A percentile compares a stretch with the other conserved stretches of the same genome.
Evolutionary conservation across 1,284 basidiomycete species (phyloP).

Genomic region (Ustilago lituana): DNA sequence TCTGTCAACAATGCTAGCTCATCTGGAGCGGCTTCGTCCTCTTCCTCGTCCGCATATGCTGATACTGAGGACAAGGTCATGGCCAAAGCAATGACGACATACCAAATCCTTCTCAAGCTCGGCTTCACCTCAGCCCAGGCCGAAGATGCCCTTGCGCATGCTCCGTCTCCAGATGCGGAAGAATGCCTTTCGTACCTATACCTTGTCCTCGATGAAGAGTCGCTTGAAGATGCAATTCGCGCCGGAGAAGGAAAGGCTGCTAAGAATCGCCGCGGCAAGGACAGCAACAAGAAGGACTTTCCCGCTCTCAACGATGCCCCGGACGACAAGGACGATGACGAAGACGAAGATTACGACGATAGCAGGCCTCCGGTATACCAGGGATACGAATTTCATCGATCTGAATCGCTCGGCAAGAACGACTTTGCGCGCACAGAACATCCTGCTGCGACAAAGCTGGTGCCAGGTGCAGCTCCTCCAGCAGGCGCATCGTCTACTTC

Average conservation of each 20-base stretch:
- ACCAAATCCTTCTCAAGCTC: slow-evolving; percentile 83
- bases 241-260: slow-evolving; percentile 66
- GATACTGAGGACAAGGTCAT: slow-evolving; percentile 72
- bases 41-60: slow-evolving; percentile 21
- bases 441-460: slow-evolving; percentile 1
- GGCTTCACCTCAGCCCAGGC: slow-evolving; percentile 80
- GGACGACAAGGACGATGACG: slow-evolving; percentile 23
- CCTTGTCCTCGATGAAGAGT: slow-evolving; percentile 70
- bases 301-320: slow-evolving; percentile 22
- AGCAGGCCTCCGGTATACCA: slow-evolving; percentile 46
- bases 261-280: slow-evolving; percentile 48
- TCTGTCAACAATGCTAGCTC: slow-evolving; percentile 12
- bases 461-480: slow-evolving; percentile 24
- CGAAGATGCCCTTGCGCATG: slow-evolving; percentile 75
- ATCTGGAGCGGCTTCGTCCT: slow-evolving; percentile 9
- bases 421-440: slow-evolving; percentile 31
- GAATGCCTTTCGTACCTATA: slow-evolving; percentile 76
- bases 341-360: slow-evolving; percentile 51
- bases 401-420: slow-evolving; percentile 31
- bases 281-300: slow-evolving; percentile 14
- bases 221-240: slow-evolving; percentile 72
- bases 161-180: slow-evolving; percentile 79
- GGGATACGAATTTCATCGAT: slow-evolving; percentile 52
- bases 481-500: neutral
- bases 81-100: slow-evolving; percentile 79